Percentiles rank a stretch among this genome's conserved stretches.
Evolutionary conservation across 352 stramenopile species (phyloP).

Genomic region (Pythium aphanidermatum): DNA sequence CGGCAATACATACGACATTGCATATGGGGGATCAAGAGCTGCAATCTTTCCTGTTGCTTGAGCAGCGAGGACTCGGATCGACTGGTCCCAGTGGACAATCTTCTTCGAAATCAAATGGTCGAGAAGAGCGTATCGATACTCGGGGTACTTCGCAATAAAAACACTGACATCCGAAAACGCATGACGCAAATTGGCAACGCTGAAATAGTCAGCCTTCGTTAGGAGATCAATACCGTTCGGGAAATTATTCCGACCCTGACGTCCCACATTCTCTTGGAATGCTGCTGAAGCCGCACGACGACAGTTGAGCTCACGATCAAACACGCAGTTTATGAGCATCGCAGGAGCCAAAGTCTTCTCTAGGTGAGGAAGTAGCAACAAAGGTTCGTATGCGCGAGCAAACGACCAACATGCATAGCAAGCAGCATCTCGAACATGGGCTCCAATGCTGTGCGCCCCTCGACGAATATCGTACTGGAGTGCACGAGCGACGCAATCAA

Average conservation of each 20-base stretch:
- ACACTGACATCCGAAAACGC: slow-evolving; percentile 91
- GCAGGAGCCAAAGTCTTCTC: slow-evolving; percentile 79
- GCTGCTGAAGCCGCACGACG: slow-evolving; percentile 95
- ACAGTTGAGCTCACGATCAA: slow-evolving; percentile 98
- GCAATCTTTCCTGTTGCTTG: slow-evolving; percentile 83
- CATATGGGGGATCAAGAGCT: slow-evolving; percentile 69
- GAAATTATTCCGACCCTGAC: slow-evolving; percentile 91
- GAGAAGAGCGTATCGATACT: slow-evolving; percentile 81
- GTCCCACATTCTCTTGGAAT: slow-evolving; percentile 95
- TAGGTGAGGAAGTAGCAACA: slow-evolving; percentile 88
- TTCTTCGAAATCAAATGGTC: slow-evolving; percentile 85
- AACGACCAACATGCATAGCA: slow-evolving; percentile 99
- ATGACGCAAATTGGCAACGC: slow-evolving; percentile 88
- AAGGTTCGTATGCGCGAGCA: slow-evolving; percentile 91
- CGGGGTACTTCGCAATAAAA: slow-evolving; percentile 88
- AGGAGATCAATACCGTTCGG: slow-evolving; percentile 96
- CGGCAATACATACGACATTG: slow-evolving; percentile 74
- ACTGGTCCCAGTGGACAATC: slow-evolving; percentile 94
- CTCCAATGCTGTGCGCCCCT: slow-evolving; percentile 93
- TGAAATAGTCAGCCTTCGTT: slow-evolving; percentile 97
- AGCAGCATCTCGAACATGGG: slow-evolving; percentile 96
- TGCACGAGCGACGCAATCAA: slow-evolving; percentile 89
- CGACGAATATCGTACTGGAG: slow-evolving; percentile 94
- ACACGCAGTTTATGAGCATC: slow-evolving; percentile 94
- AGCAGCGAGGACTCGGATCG: slow-evolving; percentile 88